phyloP scores from a whole-genome alignment of 129 eudicot genomes.

The Centella asiatica region DNA sequence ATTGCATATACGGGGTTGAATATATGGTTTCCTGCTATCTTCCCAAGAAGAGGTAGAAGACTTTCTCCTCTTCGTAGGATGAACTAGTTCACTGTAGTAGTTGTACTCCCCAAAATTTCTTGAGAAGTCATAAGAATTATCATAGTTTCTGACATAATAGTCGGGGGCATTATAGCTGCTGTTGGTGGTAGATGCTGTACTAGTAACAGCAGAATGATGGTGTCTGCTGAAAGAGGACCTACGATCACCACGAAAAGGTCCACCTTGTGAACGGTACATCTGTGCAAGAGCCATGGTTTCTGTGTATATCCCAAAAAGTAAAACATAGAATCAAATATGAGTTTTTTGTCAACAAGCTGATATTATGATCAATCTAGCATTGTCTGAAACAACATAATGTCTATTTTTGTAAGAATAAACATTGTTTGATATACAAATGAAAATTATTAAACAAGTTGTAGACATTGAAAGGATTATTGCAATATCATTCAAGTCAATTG shows the following conservation, averaged over 20 bases:
- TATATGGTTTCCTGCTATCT: slow-evolving; percentile 34
- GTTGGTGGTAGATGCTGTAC: slow-evolving; percentile 17
- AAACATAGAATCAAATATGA: not conserved
- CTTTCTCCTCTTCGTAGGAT: slow-evolving; percentile 60
- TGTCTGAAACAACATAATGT: not conserved
- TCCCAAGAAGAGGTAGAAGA: slow-evolving; percentile 51
- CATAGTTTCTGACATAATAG: slow-evolving; percentile 27
- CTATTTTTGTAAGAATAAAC: too few species aligned
- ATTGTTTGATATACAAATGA: too few species aligned
- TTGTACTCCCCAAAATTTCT: slow-evolving; percentile 27
- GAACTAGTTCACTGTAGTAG: slow-evolving; percentile 20
- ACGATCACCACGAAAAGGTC: slow-evolving; percentile 36
- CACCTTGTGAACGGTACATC: slow-evolving; percentile 38
- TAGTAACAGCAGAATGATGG: slow-evolving; percentile 28
- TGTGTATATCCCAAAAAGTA: slow-evolving; percentile 16
- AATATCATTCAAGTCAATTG: too few species aligned
- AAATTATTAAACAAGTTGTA: too few species aligned
- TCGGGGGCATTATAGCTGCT: slow-evolving; percentile 18
- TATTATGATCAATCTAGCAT: not conserved
- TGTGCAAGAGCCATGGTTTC: slow-evolving; percentile 65
- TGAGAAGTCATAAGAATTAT: slow-evolving; percentile 22
- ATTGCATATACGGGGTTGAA: slow-evolving; percentile 20
- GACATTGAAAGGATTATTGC: too few species aligned
- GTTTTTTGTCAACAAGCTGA: not conserved
- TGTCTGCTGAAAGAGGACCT: slow-evolving; percentile 35